Base-by-base conservation (phyloP, 257 asterid genomes). In the Solanum sejunctum region DNA sequence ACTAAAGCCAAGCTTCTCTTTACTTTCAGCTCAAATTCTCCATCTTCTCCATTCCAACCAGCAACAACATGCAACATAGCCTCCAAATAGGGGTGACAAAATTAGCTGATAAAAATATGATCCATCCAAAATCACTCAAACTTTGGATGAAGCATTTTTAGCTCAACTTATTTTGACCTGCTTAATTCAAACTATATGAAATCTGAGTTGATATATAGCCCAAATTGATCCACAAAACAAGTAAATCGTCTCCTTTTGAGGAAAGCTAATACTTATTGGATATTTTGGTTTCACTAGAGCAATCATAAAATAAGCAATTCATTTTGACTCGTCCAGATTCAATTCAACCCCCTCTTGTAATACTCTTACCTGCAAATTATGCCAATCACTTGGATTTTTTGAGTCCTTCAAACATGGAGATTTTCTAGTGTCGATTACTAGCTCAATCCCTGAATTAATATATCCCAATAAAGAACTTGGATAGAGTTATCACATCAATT, bases 31-130 rank as follows among this genome's bases (percentile, higher is more conserved):
- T 92, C 94, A 81, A 96, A 96, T 16, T 84, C 90, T 57, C 88
- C 92, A 12, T 88, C 81, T 7, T 75, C 85, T 36, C 98, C 97
- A 55, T 94, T 92, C 99, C 99, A 94, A 18, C 99, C 98, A 0
- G 94, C 93, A 80, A 93, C 94, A 5, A 85, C 88, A 86, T 94
- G 98, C 83, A 96, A 72, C 92, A 94, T 92, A 7, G 91, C 98
- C 93, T 94, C 94, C 88, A 95, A 85, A 54, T 94, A 57, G 4
- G 5, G 5, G 12, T 1, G 26, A 67, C 21, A 67, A 67, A 67
- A 67, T 67, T 36, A 67, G 4, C 23, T 18, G 49, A 16, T 67
- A 10, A 32, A 67, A 67, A 36, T 32, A 67, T 36, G 1, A 67
- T 32, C 0, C 8, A 3, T 10, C 8, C 47, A 3, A 63, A 16